Evolutionary conservation across 2,329 filamentous ascomycete species (phyloP), one percentile per base, ranked within the genome.

Genomic region (Dactylellina drechsleri): DNA sequence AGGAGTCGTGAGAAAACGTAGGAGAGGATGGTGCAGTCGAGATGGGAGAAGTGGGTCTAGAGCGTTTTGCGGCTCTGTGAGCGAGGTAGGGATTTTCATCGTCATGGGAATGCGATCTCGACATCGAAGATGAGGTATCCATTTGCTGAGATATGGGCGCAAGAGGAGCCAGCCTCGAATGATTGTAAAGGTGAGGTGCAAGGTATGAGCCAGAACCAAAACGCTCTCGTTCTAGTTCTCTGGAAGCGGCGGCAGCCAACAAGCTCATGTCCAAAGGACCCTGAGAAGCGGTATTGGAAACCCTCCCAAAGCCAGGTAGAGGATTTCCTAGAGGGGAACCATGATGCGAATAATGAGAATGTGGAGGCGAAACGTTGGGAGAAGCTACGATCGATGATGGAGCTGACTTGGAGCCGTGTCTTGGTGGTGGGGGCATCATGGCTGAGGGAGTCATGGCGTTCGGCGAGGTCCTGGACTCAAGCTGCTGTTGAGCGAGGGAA

Each of bases 1-100:
- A 87, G 10, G 94, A 97, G 82, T 97, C 93, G 83, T 97, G 93
- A 1, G 94, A 97, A 82, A 97, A 97, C 2, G 93, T 97, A 26
- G 94, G 94, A 36, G 94, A 98, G 26, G 94, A 96, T 18, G 95
- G 95, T 56, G 94, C 94, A 1, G 94, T 98, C 7, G 93, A 97
- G 83, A 96, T 92, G 62, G 94, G 95, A 41, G 94, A 97, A 82
- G 93, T 95, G 50, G 95, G 94, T 79, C 94, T 86, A 74, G 94
- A 98, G 77, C 93, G 89, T 86, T 98, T 98, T 26, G 91, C 87
- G 79, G 90, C 88, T 74, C 91, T 87, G 81, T 92, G 85, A 58
- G 88, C 88, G 59, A 85, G 83, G 82, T 93, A 94, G 78, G 90
- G 91, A 80, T 94, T 90, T 79, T 97, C 90, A 66, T 87, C 91